A percentile compares a stretch with the other conserved stretches of the same genome.
phyloP scores from a whole-genome alignment of 495 filamentous ascomycete genomes.

The Pseudevernia furfuracea region DNA sequence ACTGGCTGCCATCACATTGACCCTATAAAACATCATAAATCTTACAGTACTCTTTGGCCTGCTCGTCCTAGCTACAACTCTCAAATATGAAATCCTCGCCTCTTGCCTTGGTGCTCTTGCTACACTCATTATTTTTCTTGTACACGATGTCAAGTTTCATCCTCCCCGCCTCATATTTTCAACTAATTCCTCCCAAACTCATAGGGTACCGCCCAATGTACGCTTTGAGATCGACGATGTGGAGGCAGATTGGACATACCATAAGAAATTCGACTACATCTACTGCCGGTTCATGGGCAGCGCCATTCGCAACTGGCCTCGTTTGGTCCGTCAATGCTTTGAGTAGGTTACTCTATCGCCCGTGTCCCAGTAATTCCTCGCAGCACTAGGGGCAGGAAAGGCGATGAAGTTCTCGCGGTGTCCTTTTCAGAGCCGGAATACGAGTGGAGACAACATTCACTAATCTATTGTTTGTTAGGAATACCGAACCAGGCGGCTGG shows the following conservation, averaged over 20 bases:
- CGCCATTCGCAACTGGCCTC: conserved; percentile 49
- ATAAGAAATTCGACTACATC: conserved; percentile 51
- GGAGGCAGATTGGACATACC: conserved; percentile 49
- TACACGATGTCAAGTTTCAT: conserved; percentile 34
- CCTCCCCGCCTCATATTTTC: not conserved
- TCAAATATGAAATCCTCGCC: not conserved
- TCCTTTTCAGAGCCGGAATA: not conserved
- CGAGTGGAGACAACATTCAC: not conserved
- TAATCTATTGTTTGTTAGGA: not conserved
- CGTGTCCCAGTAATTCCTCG: not conserved
- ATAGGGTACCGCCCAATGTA: conserved; percentile 54
- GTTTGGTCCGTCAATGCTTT: conserved; percentile 31
- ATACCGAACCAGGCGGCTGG: conserved; percentile 29
- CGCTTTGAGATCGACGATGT: conserved; percentile 57
- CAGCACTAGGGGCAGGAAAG: not conserved
- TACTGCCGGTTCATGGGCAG: conserved; percentile 52
- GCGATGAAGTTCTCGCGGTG: not conserved
- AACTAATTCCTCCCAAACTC: conserved; percentile 3
- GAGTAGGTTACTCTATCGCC: conserved; percentile 14
- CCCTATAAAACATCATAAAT: not conserved
- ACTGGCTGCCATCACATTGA: not conserved
- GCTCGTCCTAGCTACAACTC: not conserved
- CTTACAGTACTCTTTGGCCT: not conserved
- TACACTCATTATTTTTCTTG: not conserved
- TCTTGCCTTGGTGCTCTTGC: not conserved